phyloP scores from a whole-genome alignment of 805 yeast species.

The Wickerhamiella cacticola region DNA sequence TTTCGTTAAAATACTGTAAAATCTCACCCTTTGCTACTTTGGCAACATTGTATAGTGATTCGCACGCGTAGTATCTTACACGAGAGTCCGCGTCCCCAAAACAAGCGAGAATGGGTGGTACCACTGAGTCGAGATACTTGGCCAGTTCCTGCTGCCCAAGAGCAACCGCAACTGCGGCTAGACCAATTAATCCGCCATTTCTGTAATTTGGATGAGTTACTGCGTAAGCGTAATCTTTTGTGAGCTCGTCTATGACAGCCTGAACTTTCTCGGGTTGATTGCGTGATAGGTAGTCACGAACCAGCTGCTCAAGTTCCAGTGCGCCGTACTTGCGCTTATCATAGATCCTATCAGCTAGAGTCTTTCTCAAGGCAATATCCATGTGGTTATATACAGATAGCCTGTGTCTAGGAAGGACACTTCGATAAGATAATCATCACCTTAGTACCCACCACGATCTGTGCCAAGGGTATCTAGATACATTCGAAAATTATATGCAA shows the following conservation, averaged over 20 bases:
- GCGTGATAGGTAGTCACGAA: conserved; percentile 52
- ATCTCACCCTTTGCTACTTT: conserved; percentile 95
- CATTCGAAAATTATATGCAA: not conserved
- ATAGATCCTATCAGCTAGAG: conserved; percentile 59
- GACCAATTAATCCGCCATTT: conserved; percentile 90
- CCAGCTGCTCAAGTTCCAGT: conserved; percentile 49
- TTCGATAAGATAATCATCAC: not conserved
- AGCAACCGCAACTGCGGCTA: conserved; percentile 93
- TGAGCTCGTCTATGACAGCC: conserved; percentile 55
- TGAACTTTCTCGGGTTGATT: conserved; percentile 51
- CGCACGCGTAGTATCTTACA: conserved; percentile 94
- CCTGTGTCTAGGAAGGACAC: too few species aligned
- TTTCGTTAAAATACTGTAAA: conserved; percentile 79
- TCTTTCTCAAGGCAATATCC: conserved; percentile 54
- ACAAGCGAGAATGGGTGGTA: conserved; percentile 88
- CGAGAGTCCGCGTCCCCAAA: conserved; percentile 97
- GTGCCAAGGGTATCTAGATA: too few species aligned
- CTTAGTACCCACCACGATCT: too few species aligned
- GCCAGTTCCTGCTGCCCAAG: conserved; percentile 76
- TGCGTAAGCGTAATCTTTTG: conserved; percentile 68
- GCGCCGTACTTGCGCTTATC: conserved; percentile 74
- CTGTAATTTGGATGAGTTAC: conserved; percentile 77
- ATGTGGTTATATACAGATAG: too few species aligned
- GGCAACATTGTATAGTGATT: conserved; percentile 86
- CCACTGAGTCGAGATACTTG: conserved; percentile 64